A percentile compares a stretch with the other conserved stretches of the same genome.
phyloP scores from a whole-genome alignment of 1,139 yeast genomes.

The Petasospora rhodanensis region DNA sequence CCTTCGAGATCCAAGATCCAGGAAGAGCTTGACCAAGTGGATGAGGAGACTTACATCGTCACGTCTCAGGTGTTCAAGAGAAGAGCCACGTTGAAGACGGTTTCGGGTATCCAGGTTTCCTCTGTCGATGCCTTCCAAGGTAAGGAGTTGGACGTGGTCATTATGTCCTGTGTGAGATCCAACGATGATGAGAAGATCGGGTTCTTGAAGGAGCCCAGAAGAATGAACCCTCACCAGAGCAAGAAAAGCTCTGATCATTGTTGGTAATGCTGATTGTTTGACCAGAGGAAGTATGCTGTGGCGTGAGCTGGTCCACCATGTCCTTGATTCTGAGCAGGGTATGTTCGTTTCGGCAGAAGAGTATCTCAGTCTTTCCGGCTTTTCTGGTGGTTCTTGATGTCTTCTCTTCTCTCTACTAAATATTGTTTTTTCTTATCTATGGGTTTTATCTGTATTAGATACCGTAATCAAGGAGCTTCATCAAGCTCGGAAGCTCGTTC shows the following conservation, averaged over 20 bases:
- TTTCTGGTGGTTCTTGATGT: too few species aligned
- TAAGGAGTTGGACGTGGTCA: slow-evolving; percentile 53
- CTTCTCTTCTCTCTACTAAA: too few species aligned
- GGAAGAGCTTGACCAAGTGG: slow-evolving; percentile 45
- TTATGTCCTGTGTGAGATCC: slow-evolving; percentile 59
- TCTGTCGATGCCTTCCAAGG: slow-evolving; percentile 69
- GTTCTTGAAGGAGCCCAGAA: slow-evolving; percentile 51
- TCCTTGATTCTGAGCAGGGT: too few species aligned
- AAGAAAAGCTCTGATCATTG: slow-evolving; percentile 47
- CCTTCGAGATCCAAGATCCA: too few species aligned
- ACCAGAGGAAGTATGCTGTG: slow-evolving; percentile 45
- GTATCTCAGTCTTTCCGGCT: too few species aligned
- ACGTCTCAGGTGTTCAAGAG: slow-evolving; percentile 31
- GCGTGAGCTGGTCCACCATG: slow-evolving; percentile 54
- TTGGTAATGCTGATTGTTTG: slow-evolving; percentile 39
- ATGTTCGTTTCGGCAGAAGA: too few species aligned
- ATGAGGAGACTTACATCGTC: slow-evolving; percentile 56
- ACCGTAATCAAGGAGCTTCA: too few species aligned
- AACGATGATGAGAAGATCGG: slow-evolving; percentile 49
- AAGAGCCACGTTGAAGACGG: slow-evolving; percentile 54
- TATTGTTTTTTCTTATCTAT: too few species aligned
- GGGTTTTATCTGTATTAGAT: too few species aligned
- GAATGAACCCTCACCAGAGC: slow-evolving; percentile 63
- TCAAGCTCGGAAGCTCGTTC: too few species aligned
- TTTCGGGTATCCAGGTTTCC: slow-evolving; percentile 65